Base-by-base conservation (phyloP, 441 rosid genomes). In the Populus hybrid region DNA sequence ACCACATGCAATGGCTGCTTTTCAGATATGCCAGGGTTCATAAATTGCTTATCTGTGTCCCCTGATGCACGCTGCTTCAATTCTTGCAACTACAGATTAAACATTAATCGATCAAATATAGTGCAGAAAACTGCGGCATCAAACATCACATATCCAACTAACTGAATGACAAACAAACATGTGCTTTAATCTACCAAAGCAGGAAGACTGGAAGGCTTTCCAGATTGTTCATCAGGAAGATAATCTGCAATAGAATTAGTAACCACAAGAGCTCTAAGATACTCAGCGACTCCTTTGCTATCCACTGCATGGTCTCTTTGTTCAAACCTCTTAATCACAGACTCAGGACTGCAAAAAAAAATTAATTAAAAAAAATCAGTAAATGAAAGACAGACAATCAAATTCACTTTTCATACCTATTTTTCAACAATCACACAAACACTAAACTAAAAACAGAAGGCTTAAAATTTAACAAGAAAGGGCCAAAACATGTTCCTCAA, bases 1-100 rank as follows among this genome's bases (percentile, higher is more conserved):
- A 93, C 83, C 33, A 95, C 99, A 82, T 95, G 99, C 87, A 95
- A 83, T 4, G 99, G 99, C 76, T 91, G 99, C 89, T 84, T 94
- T 84, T 94, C 94, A 66, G 99, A 95, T 77, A 92, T 77, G 66
- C 99, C 99, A 56, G 97, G 95, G 85, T 87, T 92, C 75, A 90
- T 42, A 84, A 91, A 90, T 9, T 90, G 82, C 83, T 94, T 93
- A 71, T 90, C 95, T 28, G 69, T 61, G 81, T 90, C 87, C 53
- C 92, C 94, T 33, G 94, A 84, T 72, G 93, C 97, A 76, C 97
- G 93, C 83, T 94, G 97, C 90, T 92, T 90, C 83, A 95, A 78
- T 71, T 94, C 98, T 92, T 92, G 93, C 83, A 94, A 88, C 99
- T 95, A 82, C 84, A 86, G 59, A 73, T 75, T 61, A 79, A 73